These are phyloP conservation scores for Paratrypanosoma confusum DNA, from an alignment of 208 protist genomes.

Conservation along the genomic window DNA sequence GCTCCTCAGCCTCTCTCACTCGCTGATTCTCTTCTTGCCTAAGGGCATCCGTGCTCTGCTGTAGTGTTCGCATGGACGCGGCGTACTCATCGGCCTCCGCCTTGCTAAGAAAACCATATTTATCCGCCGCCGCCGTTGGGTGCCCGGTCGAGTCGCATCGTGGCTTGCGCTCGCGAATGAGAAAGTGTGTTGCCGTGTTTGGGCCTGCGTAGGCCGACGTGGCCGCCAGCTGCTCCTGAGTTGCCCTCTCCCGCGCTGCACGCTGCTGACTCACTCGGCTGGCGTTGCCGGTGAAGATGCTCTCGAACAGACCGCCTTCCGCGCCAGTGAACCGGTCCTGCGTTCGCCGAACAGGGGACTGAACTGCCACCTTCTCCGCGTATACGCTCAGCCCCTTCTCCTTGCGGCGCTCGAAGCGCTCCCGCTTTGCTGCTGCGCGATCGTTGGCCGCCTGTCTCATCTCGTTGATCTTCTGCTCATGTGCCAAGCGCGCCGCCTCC, in stretches of 20 bases:
- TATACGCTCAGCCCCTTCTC: conserved; percentile 18
- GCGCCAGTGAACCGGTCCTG: neutral
- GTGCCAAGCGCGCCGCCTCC: conserved; percentile 14
- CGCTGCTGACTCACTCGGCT: too few relatives aligned
- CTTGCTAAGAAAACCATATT: conserved; percentile 39
- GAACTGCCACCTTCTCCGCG: conserved; percentile 7
- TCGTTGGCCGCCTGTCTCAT: conserved; percentile 23
- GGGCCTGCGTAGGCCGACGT: too few relatives aligned
- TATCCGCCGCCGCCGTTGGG: conserved; percentile 23
- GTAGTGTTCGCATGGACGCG: conserved; percentile 45
- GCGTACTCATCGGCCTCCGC: conserved; percentile 54
- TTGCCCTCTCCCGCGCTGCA: too few relatives aligned
- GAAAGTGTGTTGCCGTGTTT: too few relatives aligned
- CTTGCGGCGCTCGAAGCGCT: conserved; percentile 41
- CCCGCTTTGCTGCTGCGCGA: conserved; percentile 23
- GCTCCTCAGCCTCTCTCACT: conserved; percentile 24
- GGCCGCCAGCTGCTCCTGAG: too few relatives aligned
- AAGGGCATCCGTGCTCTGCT: conserved; percentile 31
- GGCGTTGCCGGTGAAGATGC: neutral
- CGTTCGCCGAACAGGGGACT: neutral
- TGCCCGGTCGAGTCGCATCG: conserved; percentile 2
- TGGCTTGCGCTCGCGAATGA: too few relatives aligned
- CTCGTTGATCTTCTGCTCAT: conserved; percentile 27
- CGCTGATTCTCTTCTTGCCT: conserved; percentile 18
- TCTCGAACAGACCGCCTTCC: neutral